These are phyloP conservation scores for Fusarium kyushuense DNA, from an alignment of 2,329 filamentous ascomycete genomes.

Conservation along the genomic window DNA sequence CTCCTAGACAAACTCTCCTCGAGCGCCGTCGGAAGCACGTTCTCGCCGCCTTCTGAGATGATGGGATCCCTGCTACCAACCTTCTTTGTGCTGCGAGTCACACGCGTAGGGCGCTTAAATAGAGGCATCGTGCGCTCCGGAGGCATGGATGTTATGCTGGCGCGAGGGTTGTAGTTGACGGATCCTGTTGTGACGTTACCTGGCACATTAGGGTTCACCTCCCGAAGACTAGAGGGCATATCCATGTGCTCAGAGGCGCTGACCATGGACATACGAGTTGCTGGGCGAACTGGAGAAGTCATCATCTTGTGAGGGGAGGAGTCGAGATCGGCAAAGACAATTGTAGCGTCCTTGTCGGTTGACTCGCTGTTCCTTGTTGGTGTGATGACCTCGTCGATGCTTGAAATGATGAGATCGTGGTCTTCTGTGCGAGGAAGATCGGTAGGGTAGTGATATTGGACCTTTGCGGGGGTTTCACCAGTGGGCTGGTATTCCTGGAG, in stretches of 20 bases:
- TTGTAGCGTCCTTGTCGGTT: conserved; percentile 53
- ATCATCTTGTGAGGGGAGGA: conserved; percentile 40
- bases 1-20: conserved; percentile 62
- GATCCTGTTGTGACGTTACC: conserved; percentile 55
- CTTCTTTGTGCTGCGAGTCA: conserved; percentile 54
- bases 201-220: conserved; percentile 66
- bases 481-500: conserved; percentile 87
- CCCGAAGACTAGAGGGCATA: conserved; percentile 62
- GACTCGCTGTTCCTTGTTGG: conserved; percentile 43
- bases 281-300: conserved; percentile 51
- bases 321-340: conserved; percentile 58
- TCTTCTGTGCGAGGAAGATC: conserved; percentile 78
- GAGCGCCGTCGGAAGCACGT: conserved; percentile 60
- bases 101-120: conserved; percentile 60
- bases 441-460: conserved; percentile 83
- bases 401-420: conserved; percentile 60
- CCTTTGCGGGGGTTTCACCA: conserved; percentile 86
- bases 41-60: conserved; percentile 63
- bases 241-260: conserved; percentile 48
- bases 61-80: conserved; percentile 38
- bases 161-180: conserved; percentile 57
- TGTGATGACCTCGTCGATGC: conserved; percentile 52
- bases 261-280: conserved; percentile 46
- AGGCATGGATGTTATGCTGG: conserved; percentile 57
- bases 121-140: conserved; percentile 60